Base-by-base conservation (phyloP, 345 rosid genomes). In the Gossypium sturtianum region DNA sequence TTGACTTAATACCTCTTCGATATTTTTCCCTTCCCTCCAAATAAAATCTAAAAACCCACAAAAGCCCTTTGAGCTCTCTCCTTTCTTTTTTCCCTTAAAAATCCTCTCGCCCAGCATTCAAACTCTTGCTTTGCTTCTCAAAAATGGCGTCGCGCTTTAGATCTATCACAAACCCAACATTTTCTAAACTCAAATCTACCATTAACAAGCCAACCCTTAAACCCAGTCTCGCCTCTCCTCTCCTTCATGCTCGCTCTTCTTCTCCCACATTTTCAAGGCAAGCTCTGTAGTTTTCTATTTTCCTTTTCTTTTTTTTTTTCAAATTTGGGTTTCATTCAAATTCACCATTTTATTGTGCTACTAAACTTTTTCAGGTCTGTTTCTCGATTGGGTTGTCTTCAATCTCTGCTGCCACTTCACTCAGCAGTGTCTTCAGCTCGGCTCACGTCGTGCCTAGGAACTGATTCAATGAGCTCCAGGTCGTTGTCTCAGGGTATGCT, bases 401-500 rank as follows among this genome's bases (percentile, higher is more conserved):
- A 92, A 73, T 92, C 97, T 75, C 85, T 94, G 81, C 88, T 91
- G 69, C 97, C 98, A 8, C 85, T 94, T 64, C 81, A 94, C 84
- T 83, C 89, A 5, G 97, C 95, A 2, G 95, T 92, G 38, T 82
- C 98, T 60, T 85, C 98, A 2, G 95, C 98, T 75, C 86, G 95
- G 81, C 88, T 92, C 71, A 91, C 91, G 12, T 91, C 97, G 5
- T 90, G 97, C 84, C 97, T 94, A 2, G 93, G 98, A 73, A 73
- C 87, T 53, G 93, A 94, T 85, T 78, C 97, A 34, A 84, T 49
- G 76, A 84, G 86, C 72, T 89, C 97, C 19, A 87, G 97, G 84
- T 94, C 95, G 38, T 81, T 92, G 89, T 90, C 95, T 86, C 98
- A 90, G 97, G 95, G 97, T 92, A 92, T 88, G 98, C 84, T 92